Evolutionary conservation across 2,329 filamentous ascomycete species (phyloP).

Genomic region (Xylariales sp.): DNA sequence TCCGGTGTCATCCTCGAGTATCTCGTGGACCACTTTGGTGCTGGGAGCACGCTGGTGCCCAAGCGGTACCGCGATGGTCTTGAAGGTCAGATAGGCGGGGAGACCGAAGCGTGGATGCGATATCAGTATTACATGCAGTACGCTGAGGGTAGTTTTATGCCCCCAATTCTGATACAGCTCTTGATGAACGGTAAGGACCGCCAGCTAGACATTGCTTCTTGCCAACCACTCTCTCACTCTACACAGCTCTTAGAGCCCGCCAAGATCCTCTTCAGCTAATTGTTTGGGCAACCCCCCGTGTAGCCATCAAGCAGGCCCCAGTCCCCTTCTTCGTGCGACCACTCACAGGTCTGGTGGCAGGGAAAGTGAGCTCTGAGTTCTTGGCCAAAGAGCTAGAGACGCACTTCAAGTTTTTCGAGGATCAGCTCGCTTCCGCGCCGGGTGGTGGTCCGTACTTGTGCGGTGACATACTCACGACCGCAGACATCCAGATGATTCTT

Average conservation of each 20-base stretch:
- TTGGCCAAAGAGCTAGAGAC: slow-evolving; percentile 43
- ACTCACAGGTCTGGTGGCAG: slow-evolving; percentile 42
- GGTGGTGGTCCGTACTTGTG: slow-evolving; percentile 44
- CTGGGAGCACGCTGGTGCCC: slow-evolving; percentile 44
- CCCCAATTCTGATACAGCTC: slow-evolving; percentile 17
- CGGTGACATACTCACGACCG: slow-evolving; percentile 43
- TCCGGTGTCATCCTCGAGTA: slow-evolving; percentile 80
- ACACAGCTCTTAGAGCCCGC: too few species aligned
- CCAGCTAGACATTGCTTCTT: too few species aligned
- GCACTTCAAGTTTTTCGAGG: slow-evolving; percentile 46
- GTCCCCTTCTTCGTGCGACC: slow-evolving; percentile 52
- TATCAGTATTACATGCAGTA: slow-evolving; percentile 76
- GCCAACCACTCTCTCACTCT: too few species aligned
- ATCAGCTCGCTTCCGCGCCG: slow-evolving; percentile 43
- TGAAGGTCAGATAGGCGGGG: slow-evolving; percentile 52
- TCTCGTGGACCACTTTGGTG: slow-evolving; percentile 60
- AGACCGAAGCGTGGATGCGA: slow-evolving; percentile 57
- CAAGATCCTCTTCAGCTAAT: too few species aligned
- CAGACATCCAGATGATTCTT: slow-evolving; percentile 51
- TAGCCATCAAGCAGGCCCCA: slow-evolving; percentile 33
- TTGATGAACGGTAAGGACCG: too few species aligned
- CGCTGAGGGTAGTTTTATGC: slow-evolving; percentile 71
- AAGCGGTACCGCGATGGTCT: slow-evolving; percentile 52
- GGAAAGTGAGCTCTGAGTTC: slow-evolving; percentile 34
- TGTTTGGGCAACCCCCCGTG: slow-evolving; percentile 18